Conservation (phyloP, 2,329 filamentous ascomycete genomes). For the Ramularia collo-cygni region DNA sequence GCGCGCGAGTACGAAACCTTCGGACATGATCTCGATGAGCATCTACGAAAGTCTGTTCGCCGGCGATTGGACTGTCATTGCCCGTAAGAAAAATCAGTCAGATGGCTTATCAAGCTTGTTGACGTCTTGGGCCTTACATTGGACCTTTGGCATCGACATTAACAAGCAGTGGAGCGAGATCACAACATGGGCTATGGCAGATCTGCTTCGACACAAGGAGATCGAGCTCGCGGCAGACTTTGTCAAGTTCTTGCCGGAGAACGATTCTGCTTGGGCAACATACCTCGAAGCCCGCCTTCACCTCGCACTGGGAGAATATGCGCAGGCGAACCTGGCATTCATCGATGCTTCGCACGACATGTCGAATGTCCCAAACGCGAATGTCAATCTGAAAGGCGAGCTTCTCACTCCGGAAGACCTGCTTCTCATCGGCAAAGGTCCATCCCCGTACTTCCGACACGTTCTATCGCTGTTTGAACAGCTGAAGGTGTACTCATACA, state of each 20-base stretch:
- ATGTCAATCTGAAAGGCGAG: constrained; percentile 36
- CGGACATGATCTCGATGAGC: constrained; percentile 21
- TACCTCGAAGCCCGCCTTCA: constrained; percentile 81
- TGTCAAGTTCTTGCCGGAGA: constrained; percentile 55
- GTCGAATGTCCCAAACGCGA: constrained; percentile 3
- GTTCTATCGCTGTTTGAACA: constrained; percentile 76
- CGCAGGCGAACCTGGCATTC: constrained; percentile 67
- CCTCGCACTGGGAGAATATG: constrained; percentile 66
- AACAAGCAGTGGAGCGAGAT: constrained; percentile 34
- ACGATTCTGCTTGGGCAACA: constrained; percentile 46
- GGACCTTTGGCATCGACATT: constrained; percentile 36
- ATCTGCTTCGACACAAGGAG: constrained; percentile 39
- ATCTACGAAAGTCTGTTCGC: constrained; percentile 36
- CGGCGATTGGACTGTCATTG: constrained; percentile 33
- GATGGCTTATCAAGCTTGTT: constrained; percentile 27
- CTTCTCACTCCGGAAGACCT: constrained; percentile 72
- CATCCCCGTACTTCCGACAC: constrained; percentile 80
- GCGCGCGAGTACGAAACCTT: constrained; percentile 5
- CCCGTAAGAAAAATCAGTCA: constrained; percentile 7
- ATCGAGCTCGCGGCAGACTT: constrained; percentile 53
- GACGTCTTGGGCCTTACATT: constrained; percentile 42
- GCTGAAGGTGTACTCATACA: constrained; percentile 67
- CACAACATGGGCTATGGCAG: constrained; percentile 34
- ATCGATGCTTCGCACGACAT: constrained; percentile 56
- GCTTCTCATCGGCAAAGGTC: constrained; percentile 60